These are phyloP conservation scores for Venturiaceae sp. DNA, from an alignment of 2,329 filamentous ascomycete genomes.

Conservation along the genomic window DNA sequence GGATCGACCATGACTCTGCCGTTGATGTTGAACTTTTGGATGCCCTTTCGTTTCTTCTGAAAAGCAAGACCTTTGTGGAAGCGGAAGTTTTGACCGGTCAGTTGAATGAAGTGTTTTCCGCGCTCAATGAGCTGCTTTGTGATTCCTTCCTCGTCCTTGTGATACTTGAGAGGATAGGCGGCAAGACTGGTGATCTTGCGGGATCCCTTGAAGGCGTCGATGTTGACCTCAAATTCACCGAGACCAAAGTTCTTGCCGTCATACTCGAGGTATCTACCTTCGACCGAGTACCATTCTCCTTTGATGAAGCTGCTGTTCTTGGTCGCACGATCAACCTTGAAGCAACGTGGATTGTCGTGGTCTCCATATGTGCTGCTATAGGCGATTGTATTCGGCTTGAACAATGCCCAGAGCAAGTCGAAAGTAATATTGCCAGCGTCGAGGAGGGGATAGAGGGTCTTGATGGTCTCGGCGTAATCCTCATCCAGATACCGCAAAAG, in stretches of 20 bases:
- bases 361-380: conserved; percentile 70
- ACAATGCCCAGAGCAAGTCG: conserved; percentile 21
- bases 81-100: conserved; percentile 78
- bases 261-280: conserved; percentile 74
- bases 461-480: conserved; percentile 70
- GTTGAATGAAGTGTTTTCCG: conserved; percentile 71
- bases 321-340: conserved; percentile 69
- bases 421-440: conserved; percentile 80
- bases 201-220: conserved; percentile 68
- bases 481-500: conserved; percentile 69
- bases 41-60: conserved; percentile 66
- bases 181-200: conserved; percentile 71
- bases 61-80: conserved; percentile 78
- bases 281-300: conserved; percentile 66
- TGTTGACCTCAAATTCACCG: conserved; percentile 58
- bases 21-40: conserved; percentile 75
- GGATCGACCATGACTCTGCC: conserved; percentile 85
- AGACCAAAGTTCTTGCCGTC: conserved; percentile 80
- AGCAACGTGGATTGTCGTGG: conserved; percentile 66
- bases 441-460: conserved; percentile 70
- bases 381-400: conserved; percentile 70
- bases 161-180: conserved; percentile 71
- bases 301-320: conserved; percentile 60
- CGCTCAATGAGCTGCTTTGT: conserved; percentile 62
- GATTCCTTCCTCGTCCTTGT: conserved; percentile 59